A percentile compares a stretch with the other conserved stretches of the same genome.
Evolutionary conservation across 805 yeast species (phyloP).

Genomic region (Metschnikowia continentalis): DNA sequence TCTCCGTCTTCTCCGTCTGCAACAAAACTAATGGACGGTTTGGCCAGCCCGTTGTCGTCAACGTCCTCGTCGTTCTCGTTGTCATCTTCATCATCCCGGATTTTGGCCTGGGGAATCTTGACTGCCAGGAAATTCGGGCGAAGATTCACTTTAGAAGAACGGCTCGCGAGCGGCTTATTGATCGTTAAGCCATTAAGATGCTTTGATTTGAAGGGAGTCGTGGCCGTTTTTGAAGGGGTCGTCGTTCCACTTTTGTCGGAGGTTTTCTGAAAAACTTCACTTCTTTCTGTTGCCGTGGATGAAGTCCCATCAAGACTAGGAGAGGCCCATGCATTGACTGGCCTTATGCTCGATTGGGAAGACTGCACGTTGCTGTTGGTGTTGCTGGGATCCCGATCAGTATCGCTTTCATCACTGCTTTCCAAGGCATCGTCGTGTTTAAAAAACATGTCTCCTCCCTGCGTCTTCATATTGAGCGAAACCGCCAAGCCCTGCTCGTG

Average conservation of each 20-base stretch:
- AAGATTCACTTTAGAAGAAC: conserved; percentile 34
- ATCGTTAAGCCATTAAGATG: conserved; percentile 1
- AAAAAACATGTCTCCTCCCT: conserved; percentile 28
- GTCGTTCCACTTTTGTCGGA: neutral
- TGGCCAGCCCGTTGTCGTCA: conserved; percentile 17
- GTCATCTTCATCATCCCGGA: conserved; percentile 65
- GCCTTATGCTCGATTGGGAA: neutral
- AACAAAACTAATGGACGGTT: conserved; percentile 60
- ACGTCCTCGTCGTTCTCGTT: conserved; percentile 19
- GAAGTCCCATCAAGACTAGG: neutral
- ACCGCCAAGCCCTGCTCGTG: conserved; percentile 67
- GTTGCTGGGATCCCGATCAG: conserved; percentile 18
- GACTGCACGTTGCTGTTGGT: neutral
- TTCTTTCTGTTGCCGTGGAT: neutral
- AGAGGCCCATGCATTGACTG: neutral
- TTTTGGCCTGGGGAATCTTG: conserved; percentile 63
- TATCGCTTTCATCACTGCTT: conserved; percentile 23
- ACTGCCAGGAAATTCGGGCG: conserved; percentile 68
- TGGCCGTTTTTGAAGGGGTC: neutral
- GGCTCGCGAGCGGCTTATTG: conserved; percentile 28
- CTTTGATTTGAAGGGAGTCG: conserved; percentile 3
- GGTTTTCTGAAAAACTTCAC: neutral
- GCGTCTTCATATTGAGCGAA: conserved; percentile 71
- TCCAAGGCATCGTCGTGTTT: conserved; percentile 22
- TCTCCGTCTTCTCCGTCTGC: conserved; percentile 37